A percentile compares a stretch with the other conserved stretches of the same genome.
phyloP scores from a whole-genome alignment of 768 basidiomycete species.

The Tulasnella calospora region DNA sequence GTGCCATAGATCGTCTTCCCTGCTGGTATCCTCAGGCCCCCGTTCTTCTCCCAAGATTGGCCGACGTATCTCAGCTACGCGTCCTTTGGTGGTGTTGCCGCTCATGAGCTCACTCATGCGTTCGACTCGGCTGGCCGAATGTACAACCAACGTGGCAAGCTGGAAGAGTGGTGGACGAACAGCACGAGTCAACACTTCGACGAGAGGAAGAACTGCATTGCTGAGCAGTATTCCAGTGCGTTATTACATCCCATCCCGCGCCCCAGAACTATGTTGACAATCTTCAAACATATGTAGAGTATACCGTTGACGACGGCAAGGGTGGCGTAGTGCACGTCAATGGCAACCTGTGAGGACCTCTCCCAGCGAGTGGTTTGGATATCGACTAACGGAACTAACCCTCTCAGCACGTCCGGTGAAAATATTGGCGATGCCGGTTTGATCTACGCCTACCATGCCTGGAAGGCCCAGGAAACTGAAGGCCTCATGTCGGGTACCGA shows the following conservation, averaged over 20 bases:
- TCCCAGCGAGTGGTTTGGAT: not conserved
- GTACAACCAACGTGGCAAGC: slow-evolving; percentile 84
- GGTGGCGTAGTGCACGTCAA: slow-evolving; percentile 82
- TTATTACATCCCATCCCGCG: not conserved
- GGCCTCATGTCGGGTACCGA: slow-evolving; percentile 57
- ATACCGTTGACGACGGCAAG: slow-evolving; percentile 78
- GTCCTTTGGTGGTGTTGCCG: slow-evolving; percentile 85
- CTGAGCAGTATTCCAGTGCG: slow-evolving; percentile 83
- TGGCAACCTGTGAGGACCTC: slow-evolving; percentile 43
- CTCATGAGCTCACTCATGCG: slow-evolving; percentile 88
- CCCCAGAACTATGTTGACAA: not conserved
- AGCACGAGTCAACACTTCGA: slow-evolving; percentile 78
- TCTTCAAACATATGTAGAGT: slow-evolving; percentile 43
- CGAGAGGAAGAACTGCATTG: slow-evolving; percentile 77
- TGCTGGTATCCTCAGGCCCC: slow-evolving; percentile 88
- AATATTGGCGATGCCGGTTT: slow-evolving; percentile 85
- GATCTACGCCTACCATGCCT: slow-evolving; percentile 84
- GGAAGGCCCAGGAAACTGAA: slow-evolving; percentile 70
- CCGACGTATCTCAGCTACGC: slow-evolving; percentile 88
- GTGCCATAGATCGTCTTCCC: slow-evolving; percentile 79
- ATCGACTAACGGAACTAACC: slow-evolving; percentile 24
- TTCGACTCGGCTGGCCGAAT: slow-evolving; percentile 86
- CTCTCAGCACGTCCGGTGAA: slow-evolving; percentile 67
- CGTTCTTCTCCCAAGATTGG: slow-evolving; percentile 84
- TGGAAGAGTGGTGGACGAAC: slow-evolving; percentile 92